Base-by-base conservation (phyloP, 495 filamentous ascomycete species). In the Trypethelium eluteriae region DNA sequence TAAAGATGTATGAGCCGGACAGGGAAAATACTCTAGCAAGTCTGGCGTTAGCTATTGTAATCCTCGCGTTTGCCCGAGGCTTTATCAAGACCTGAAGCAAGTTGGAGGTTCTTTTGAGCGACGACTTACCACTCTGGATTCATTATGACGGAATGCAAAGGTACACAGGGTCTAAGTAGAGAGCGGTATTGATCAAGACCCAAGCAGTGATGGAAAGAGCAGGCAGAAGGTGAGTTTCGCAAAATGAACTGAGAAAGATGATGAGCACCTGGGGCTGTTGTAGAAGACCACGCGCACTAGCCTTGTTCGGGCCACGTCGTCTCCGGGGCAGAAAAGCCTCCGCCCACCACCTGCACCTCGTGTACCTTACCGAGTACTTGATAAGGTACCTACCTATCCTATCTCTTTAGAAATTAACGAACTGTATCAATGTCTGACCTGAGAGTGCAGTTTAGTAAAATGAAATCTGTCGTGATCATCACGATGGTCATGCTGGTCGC, bases 231-330 rank as follows among this genome's bases (percentile, higher is more conserved):
- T 11, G 32, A 14, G 36, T 7, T 59, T 59, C 53, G 53, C 53
- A 36, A 44, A 59, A 18, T 59, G 53, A 36, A 59, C 53, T n/a
- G 53, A 59, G 53, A 59, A 53, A 59, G 53, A 59, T 32, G 53
- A 59, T 59, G 53, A 59, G 49, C 5, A 11, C 11, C 53, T 36
- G 11, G 53, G 25, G 53, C 32, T 35, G 53, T 59, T 59, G 53
- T 59, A 35, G 7, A 34, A 36, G 32, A 36, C 53, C 53, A 59
- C 11, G 25, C 11, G 12, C 53, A 59, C 53, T 59, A 59, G 53
- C 32, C 53, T 59, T 32, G 11, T 59, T 59, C 18, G 53, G 53
- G 53, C 11, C 53, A 59, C 53, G 49, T 14, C 49, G 49, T 44
- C 41, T 44, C 41, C 41, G 6, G 14, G 41, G 41, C 41, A 44